Percentiles rank a stretch among this genome's conserved stretches.
Conservation (phyloP, 2,329 filamentous ascomycete genomes). For the Fusarium sp. region DNA sequence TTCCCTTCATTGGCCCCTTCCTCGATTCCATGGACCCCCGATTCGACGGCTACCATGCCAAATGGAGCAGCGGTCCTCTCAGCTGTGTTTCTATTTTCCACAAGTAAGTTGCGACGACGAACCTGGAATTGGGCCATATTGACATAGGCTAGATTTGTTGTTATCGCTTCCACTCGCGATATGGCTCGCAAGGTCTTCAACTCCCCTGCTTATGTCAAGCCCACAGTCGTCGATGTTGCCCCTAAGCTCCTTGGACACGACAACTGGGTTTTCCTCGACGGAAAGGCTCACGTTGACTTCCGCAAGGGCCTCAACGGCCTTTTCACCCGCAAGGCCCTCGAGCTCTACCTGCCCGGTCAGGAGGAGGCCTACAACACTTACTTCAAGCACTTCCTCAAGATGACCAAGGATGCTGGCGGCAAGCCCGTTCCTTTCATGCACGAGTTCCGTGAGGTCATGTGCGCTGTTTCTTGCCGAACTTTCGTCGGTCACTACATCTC, state of each 20-base stretch:
- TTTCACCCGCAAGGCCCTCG: slow-evolving; percentile 91
- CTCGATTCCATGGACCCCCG: slow-evolving; percentile 91
- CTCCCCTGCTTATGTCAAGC: slow-evolving; percentile 90
- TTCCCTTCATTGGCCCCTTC: slow-evolving; percentile 95
- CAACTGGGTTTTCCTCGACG: slow-evolving; percentile 98
- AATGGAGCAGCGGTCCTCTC: slow-evolving; percentile 90
- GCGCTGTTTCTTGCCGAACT: slow-evolving; percentile 93
- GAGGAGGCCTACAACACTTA: slow-evolving; percentile 92
- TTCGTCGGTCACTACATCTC: slow-evolving; percentile 97
- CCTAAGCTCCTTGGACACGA: slow-evolving; percentile 90
- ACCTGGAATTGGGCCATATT: not conserved
- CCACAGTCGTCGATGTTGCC: slow-evolving; percentile 93
- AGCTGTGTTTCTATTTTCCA: slow-evolving; percentile 99
- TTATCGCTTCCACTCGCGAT: slow-evolving; percentile 94
- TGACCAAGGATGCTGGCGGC: slow-evolving; percentile 77
- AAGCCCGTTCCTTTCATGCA: slow-evolving; percentile 89
- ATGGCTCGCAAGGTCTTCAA: slow-evolving; percentile 98
- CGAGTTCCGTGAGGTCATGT: slow-evolving; percentile 93
- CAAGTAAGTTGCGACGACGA: slow-evolving; percentile 73
- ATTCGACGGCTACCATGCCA: slow-evolving; percentile 89
- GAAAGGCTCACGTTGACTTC: slow-evolving; percentile 94
- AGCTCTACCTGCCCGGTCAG: slow-evolving; percentile 89
- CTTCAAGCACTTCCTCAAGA: slow-evolving; percentile 80
- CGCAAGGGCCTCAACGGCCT: slow-evolving; percentile 95
- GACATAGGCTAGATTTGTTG: slow-evolving; percentile 77